These are phyloP conservation scores for Nepenthes gracilis DNA, from an alignment of 148 eudicot species.

Conservation along the genomic window DNA sequence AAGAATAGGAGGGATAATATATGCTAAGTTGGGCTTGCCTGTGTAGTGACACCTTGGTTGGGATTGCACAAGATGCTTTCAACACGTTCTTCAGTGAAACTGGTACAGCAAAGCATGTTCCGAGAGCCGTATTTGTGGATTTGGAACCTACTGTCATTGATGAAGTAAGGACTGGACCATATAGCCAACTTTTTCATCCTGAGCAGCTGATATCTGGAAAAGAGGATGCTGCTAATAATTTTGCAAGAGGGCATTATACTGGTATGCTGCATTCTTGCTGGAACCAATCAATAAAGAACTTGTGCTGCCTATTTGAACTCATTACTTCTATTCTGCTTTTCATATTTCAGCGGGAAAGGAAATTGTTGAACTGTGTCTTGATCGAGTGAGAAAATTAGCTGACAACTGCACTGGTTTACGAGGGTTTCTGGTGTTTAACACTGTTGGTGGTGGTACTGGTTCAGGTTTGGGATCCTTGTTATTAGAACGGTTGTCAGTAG, in stretches of 20 bases:
- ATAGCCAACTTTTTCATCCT: constrained; percentile 54
- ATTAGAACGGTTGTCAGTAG: constrained; percentile 47
- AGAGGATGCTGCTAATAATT: constrained; percentile 55
- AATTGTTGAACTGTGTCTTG: constrained; percentile 43
- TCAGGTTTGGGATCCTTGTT: constrained; percentile 51
- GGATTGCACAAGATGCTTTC: constrained; percentile 40
- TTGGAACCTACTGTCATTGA: constrained; percentile 54
- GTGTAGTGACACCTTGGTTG: constrained; percentile 31
- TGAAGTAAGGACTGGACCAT: constrained; percentile 37
- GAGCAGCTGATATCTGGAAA: constrained; percentile 54
- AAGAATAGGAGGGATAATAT: too few species aligned
- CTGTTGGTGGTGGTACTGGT: constrained; percentile 59
- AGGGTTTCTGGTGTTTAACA: constrained; percentile 46
- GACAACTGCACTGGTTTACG: constrained; percentile 53
- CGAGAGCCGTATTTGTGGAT: constrained; percentile 48
- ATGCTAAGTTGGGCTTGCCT: not conserved
- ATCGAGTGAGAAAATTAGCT: constrained; percentile 44
- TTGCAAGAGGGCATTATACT: constrained; percentile 54
- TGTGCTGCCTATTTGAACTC: not conserved
- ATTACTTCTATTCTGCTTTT: not conserved
- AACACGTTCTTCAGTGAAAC: constrained; percentile 62
- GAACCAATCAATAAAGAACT: not conserved
- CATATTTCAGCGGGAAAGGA: constrained; percentile 41
- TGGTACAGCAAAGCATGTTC: constrained; percentile 46
- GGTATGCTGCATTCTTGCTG: constrained; percentile 8